These are phyloP conservation scores for Durusdinium trenchii DNA, from an alignment of 73 alveolate species.

Conservation along the genomic window DNA sequence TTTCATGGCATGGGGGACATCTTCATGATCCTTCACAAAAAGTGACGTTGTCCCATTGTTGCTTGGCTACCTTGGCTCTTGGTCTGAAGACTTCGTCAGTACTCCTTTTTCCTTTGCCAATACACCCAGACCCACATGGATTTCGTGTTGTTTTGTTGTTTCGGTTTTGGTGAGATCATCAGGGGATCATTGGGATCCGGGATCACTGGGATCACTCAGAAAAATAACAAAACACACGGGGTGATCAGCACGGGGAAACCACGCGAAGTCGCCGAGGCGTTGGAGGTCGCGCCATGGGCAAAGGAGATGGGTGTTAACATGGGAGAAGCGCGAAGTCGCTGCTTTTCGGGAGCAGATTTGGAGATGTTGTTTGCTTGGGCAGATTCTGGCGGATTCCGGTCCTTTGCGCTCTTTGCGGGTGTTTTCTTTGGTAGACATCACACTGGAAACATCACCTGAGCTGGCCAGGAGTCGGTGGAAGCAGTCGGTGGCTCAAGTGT, in stretches of 20 bases:
- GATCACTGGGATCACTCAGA: background rate
- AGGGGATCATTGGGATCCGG: background rate
- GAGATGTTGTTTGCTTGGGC: background rate
- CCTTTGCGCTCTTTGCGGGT: background rate
- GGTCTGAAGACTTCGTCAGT: background rate
- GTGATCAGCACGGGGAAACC: no score
- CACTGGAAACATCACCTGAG: background rate
- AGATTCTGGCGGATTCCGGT: background rate
- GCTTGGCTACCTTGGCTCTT: no score
- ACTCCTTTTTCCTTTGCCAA: no score
- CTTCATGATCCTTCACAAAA: background rate
- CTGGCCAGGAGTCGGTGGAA: background rate
- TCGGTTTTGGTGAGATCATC: background rate
- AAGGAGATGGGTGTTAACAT: background rate
- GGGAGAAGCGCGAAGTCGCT: background rate
- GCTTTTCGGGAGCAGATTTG: background rate
- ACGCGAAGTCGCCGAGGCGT: background rate
- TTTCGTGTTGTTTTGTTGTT: no score
- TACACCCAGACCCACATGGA: background rate
- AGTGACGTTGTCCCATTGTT: background rate
- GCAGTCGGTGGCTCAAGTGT: no score
- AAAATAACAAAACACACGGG: no score
- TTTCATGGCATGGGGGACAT: background rate
- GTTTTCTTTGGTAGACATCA: background rate
- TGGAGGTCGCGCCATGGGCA: constrained; percentile 47